A percentile compares a stretch with the other conserved stretches of the same genome.
phyloP scores from a whole-genome alignment of 306 rosid species.

The Argentina anserina region DNA sequence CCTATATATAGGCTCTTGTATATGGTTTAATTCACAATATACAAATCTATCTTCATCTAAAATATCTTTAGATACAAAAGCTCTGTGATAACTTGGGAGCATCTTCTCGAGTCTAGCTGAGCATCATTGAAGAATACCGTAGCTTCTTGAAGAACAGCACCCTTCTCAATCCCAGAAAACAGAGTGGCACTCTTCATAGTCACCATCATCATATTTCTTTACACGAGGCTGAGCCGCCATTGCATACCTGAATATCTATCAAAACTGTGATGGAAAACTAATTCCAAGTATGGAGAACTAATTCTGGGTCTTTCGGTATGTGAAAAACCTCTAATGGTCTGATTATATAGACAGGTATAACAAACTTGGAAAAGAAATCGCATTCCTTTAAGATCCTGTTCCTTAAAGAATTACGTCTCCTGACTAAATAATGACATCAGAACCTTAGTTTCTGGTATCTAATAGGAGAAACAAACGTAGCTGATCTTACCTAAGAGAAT shows the following conservation, averaged over 20 bases:
- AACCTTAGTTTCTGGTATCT: too few species aligned
- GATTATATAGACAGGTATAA: background rate
- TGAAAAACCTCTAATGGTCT: background rate
- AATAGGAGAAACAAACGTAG: too few species aligned
- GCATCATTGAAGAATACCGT: slow-evolving; percentile 89
- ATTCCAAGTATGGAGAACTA: background rate
- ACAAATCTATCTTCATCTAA: too few species aligned
- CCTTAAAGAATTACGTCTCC: background rate
- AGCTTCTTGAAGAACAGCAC: slow-evolving; percentile 96
- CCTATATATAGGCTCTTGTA: too few species aligned
- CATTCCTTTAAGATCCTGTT: background rate
- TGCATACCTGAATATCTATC: slow-evolving; percentile 30
- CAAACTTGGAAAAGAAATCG: background rate
- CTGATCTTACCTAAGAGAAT: too few species aligned
- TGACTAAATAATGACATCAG: too few species aligned
- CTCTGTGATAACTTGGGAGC: slow-evolving; percentile 97
- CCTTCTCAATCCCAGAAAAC: slow-evolving; percentile 89
- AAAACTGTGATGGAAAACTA: background rate
- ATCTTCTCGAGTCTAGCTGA: slow-evolving; percentile 87
- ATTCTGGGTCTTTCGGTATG: too few species aligned
- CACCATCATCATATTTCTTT: slow-evolving; percentile 98
- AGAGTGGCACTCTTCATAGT: slow-evolving; percentile 80
- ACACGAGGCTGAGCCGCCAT: slow-evolving; percentile 83
- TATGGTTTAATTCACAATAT: too few species aligned
- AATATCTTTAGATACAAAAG: slow-evolving; percentile 84